Evolutionary conservation across 805 yeast species (phyloP).

Genomic region (Nakazawaea ishiwadae): DNA sequence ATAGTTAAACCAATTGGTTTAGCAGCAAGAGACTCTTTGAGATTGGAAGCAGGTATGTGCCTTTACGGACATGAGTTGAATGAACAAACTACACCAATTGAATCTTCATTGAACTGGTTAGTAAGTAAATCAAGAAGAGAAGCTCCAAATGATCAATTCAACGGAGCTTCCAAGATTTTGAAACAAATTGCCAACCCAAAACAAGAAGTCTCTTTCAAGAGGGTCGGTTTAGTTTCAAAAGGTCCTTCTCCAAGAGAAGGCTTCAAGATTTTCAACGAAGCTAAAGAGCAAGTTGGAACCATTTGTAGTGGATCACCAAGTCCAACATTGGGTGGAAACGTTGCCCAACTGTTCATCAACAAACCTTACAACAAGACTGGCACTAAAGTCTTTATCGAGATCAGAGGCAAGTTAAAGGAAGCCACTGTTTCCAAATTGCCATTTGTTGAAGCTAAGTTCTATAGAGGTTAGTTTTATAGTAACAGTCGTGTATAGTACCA

Average conservation of each 20-base stretch:
- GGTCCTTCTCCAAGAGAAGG: conserved; percentile 96
- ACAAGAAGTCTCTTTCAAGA: conserved; percentile 44
- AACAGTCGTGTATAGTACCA: not conserved
- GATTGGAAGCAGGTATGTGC: conserved; percentile 98
- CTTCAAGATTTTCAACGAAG: conserved; percentile 51
- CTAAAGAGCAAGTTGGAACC: conserved; percentile 48
- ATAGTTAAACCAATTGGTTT: conserved; percentile 83
- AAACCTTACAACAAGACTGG: conserved; percentile 72
- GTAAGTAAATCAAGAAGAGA: conserved; percentile 75
- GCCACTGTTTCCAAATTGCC: conserved; percentile 83
- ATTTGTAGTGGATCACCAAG: conserved; percentile 58
- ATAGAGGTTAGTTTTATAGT: conserved; percentile 31
- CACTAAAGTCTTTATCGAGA: conserved; percentile 63
- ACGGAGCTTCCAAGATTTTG: conserved; percentile 70
- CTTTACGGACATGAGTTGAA: conserved; percentile 89
- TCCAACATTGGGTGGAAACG: conserved; percentile 64
- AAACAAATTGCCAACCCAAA: conserved; percentile 64
- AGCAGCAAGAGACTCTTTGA: conserved; percentile 95
- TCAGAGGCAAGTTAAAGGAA: conserved; percentile 78
- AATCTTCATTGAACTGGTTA: conserved; percentile 87
- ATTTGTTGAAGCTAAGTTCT: conserved; percentile 70
- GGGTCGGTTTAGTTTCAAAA: conserved; percentile 70
- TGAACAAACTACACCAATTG: conserved; percentile 79
- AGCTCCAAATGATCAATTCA: conserved; percentile 46
- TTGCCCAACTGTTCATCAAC: conserved; percentile 87